Conservation (phyloP, 202 grass and related monocot species). For the Dendrocalamus latiflorus region DNA sequence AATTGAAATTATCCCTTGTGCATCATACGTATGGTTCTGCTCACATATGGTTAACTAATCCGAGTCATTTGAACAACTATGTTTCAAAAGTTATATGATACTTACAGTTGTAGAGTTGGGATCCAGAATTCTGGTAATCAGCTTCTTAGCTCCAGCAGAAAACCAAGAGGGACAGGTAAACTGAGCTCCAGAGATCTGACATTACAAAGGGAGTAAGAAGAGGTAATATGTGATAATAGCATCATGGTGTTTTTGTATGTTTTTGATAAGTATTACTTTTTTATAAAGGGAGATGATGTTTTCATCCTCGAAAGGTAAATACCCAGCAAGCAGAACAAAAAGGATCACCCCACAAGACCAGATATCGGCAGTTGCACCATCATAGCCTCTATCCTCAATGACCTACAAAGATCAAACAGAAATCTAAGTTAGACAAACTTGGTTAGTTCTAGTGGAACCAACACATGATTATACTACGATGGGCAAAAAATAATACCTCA, state of each 20-base stretch:
- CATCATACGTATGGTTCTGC: background rate
- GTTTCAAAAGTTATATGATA: constrained; percentile 3
- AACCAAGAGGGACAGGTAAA: constrained; percentile 87
- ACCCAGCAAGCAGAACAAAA: constrained; percentile 72
- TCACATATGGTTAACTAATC: background rate
- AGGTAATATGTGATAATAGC: background rate
- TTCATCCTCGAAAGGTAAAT: constrained; percentile 86
- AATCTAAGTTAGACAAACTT: constrained; percentile 11
- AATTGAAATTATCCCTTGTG: background rate
- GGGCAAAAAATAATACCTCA: constrained; percentile 46
- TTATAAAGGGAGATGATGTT: constrained; percentile 81
- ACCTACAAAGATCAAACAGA: constrained; percentile 42
- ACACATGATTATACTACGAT: background rate
- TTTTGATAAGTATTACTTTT: constrained; percentile 42
- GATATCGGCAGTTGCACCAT: constrained; percentile 75
- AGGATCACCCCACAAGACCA: constrained; percentile 93
- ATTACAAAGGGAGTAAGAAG: constrained; percentile 12
- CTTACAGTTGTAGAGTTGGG: constrained; percentile 79
- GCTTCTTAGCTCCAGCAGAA: constrained; percentile 71
- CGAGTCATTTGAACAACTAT: background rate
- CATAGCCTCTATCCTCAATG: constrained; percentile 85
- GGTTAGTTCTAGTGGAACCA: background rate
- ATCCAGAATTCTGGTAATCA: constrained; percentile 75
- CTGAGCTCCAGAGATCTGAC: constrained; percentile 68
- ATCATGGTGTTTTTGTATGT: background rate